phyloP scores from a whole-genome alignment of 768 basidiomycete species.

The Hemileccinum impolitum region DNA sequence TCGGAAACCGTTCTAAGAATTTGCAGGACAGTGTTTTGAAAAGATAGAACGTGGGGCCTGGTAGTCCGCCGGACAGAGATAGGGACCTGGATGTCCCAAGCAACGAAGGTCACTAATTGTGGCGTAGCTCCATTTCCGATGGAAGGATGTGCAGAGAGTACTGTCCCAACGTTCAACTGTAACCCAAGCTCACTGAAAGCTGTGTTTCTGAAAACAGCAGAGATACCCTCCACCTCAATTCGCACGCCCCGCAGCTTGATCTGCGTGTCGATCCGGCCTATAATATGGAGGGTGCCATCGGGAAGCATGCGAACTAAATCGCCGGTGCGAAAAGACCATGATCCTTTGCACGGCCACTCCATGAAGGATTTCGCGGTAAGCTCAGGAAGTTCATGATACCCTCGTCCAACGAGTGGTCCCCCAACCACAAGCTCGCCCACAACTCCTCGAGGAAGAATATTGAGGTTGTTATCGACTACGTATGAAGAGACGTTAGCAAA shows the following conservation, averaged over 20 bases:
- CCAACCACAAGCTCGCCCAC: constrained; percentile 49
- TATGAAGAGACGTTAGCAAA: constrained; percentile 35
- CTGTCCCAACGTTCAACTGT: constrained; percentile 39
- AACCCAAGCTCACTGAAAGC: constrained; percentile 15
- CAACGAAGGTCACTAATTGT: constrained; percentile 45
- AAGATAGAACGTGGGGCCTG: constrained; percentile 23
- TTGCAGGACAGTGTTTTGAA: constrained; percentile 32
- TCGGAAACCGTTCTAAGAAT: constrained; percentile 33
- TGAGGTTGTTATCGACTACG: constrained; percentile 42
- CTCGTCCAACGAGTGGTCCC: constrained; percentile 48
- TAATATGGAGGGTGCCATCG: constrained; percentile 45
- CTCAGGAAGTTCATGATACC: constrained; percentile 45
- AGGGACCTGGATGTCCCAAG: constrained; percentile 37
- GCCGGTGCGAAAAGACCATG: constrained; percentile 47
- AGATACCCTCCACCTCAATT: constrained; percentile 52
- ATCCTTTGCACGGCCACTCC: constrained; percentile 40
- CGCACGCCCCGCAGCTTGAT: constrained; percentile 52
- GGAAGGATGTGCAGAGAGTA: constrained; percentile 41
- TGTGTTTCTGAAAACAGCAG: constrained; percentile 35
- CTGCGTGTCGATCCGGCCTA: constrained; percentile 50
- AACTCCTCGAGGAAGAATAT: constrained; percentile 41
- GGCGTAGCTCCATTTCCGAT: constrained; percentile 34
- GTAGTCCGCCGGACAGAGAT: constrained; percentile 37
- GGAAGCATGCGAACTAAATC: constrained; percentile 51
- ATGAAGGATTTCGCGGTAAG: constrained; percentile 45